Base-by-base conservation (phyloP, 371 early-diverging fungal genomes). In the Apophysomyces variabilis region DNA sequence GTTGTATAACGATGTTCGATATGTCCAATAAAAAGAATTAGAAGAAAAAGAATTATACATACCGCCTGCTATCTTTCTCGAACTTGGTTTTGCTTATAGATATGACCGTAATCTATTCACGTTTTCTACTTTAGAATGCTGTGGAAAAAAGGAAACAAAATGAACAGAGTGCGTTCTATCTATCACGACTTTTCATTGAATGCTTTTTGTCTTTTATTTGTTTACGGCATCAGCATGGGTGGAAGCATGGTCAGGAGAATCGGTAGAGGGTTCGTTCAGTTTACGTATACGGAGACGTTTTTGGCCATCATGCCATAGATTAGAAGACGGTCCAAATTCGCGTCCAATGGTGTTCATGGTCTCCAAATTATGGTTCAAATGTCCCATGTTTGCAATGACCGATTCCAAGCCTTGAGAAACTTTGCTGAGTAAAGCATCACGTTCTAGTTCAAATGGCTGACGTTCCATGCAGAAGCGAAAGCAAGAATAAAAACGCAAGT, bases 341-440 rank as follows among this genome's bases (percentile, higher is more conserved):
- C 67, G 70, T 7, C 86, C 88, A 56, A 88, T 80, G 12, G 84
- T 78, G 63, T 80, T 75, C 64, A 85, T 74, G 7, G 82, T 81
- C 11, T 88, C 85, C 38, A 88, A 65, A 67, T 85, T 86, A 39
- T 81, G 74, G 58, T 82, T 77, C 56, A 88, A 64, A 9, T 74
- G 75, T 57, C 73, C 76, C 59, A 88, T 59, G 65, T 88, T 85
- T 38, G 72, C 44, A 12, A 76, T 60, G 14, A 84, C 78, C 46
- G 85, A 79, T 16, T 80, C 76, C n/a, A 88, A 60, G 11, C 75
- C 82, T 70, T 83, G 68, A 1, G 62, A 16, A 13, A 63, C 71
- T 57, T 79, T 65, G 56, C 71, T 66, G 21, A 76, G 39, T 14
- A 76, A 57, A 2, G 41, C 47, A 35, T 44, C 68, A 38, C 66